Evolutionary conservation across 2,329 filamentous ascomycete species (phyloP).

Genomic region (Lachnellula hyalina): DNA sequence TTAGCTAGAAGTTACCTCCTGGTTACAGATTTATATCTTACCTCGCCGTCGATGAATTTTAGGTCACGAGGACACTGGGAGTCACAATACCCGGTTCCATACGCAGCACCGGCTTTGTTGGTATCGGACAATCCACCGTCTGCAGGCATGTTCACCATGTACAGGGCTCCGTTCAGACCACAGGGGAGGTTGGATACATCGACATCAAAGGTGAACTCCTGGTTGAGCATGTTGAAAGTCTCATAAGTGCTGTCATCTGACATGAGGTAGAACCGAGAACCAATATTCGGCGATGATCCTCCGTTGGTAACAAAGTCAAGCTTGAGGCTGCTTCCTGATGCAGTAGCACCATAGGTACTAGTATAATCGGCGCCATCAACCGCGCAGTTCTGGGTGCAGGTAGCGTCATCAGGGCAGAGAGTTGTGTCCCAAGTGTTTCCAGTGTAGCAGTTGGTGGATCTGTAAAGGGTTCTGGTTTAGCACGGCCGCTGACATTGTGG

Average conservation of each 20-base stretch:
- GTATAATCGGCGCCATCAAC: constrained; percentile 49
- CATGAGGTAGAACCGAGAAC: constrained; percentile 60
- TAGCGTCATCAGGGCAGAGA: constrained; percentile 39
- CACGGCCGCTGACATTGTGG: background rate
- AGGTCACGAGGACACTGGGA: constrained; percentile 48
- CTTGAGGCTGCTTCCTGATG: constrained; percentile 46
- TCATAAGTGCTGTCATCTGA: constrained; percentile 56
- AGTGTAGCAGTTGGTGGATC: constrained; percentile 36
- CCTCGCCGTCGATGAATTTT: constrained; percentile 47
- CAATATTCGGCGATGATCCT: constrained; percentile 38
- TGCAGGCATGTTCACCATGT: constrained; percentile 57
- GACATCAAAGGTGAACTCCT: constrained; percentile 69
- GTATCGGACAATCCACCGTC: constrained; percentile 51
- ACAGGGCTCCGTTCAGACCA: constrained; percentile 67
- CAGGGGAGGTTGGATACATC: constrained; percentile 61
- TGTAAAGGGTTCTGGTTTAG: constrained; percentile 9
- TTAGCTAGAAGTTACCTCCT: background rate
- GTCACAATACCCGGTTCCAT: constrained; percentile 56
- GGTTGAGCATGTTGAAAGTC: constrained; percentile 58
- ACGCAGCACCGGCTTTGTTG: constrained; percentile 53
- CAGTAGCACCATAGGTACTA: constrained; percentile 48
- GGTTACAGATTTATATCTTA: constrained; percentile 19
- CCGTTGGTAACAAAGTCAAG: constrained; percentile 53
- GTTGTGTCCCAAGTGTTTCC: constrained; percentile 39
- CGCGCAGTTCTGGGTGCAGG: constrained; percentile 46